Conservation (phyloP, 371 early-diverging fungal species). For the Cokeromyces recurvatus region DNA sequence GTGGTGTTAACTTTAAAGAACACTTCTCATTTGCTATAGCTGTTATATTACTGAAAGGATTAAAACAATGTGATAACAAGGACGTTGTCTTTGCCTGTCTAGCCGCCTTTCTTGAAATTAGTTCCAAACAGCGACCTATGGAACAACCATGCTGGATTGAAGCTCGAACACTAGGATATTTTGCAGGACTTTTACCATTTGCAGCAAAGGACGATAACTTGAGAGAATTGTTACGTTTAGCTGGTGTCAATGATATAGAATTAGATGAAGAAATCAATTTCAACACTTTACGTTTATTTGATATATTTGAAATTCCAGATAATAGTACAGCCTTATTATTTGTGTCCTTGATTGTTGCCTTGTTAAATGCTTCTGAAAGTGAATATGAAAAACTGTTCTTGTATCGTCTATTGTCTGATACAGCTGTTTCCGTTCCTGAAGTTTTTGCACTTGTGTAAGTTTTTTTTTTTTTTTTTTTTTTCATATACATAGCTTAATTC, state of each 20-base stretch:
- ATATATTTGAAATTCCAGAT: conserved; percentile 65
- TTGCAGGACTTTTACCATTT: conserved; percentile 70
- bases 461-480: not conserved
- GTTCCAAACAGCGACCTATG: conserved; percentile 46
- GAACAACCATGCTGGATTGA: conserved; percentile 52
- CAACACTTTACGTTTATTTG: conserved; percentile 61
- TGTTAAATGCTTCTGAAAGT: conserved; percentile 79
- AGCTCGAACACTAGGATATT: conserved; percentile 65
- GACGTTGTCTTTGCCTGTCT: conserved; percentile 68
- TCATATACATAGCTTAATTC: too few species aligned
- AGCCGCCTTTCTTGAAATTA: conserved; percentile 67
- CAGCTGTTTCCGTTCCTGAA: conserved; percentile 68
- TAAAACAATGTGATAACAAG: conserved; percentile 72
- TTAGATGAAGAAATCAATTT: conserved; percentile 50
- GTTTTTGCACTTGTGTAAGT: conserved; percentile 75
- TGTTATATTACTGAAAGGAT: conserved; percentile 73
- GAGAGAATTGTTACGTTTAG: conserved; percentile 57
- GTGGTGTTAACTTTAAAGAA: conserved; percentile 75
- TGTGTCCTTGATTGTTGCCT: conserved; percentile 71
- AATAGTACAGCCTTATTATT: conserved; percentile 67
- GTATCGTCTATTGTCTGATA: conserved; percentile 80
- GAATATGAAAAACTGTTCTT: conserved; percentile 81
- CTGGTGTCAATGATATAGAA: conserved; percentile 49
- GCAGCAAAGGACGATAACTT: conserved; percentile 62
- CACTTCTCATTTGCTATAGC: conserved; percentile 88